Evolutionary conservation across 1,284 basidiomycete genomes (phyloP).

Genomic region (Athelia psychrophila): DNA sequence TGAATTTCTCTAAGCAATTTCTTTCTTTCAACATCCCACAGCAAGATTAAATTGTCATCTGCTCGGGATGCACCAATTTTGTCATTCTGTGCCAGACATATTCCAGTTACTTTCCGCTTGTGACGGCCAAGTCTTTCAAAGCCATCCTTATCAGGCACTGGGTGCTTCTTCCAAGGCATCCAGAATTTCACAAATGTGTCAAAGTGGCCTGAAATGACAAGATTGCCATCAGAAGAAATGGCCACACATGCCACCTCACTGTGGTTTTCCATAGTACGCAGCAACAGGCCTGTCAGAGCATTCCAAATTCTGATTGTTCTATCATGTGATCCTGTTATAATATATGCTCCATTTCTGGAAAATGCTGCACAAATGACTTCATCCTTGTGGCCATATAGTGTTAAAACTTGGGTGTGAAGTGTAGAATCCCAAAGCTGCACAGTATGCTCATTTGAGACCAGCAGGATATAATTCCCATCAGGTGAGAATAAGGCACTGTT

Average conservation of each 20-base stretch:
- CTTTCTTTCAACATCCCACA: background rate
- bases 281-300: background rate
- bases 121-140: background rate
- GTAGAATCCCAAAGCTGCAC: background rate
- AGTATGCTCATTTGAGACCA: background rate
- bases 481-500: background rate
- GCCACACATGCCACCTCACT: background rate
- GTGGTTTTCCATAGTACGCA: background rate
- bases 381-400: background rate
- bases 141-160: no score
- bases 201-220: background rate
- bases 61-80: background rate
- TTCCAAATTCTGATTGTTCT: background rate
- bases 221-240: background rate
- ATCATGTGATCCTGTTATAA: background rate
- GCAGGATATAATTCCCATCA: background rate
- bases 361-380: background rate
- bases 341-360: background rate
- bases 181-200: background rate
- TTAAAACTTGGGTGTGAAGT: background rate
- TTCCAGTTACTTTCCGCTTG: background rate
- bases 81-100: background rate
- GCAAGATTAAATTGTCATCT: background rate
- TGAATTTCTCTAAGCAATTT: background rate
- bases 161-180: background rate